Percentiles rank a stretch among this genome's conserved stretches.
phyloP scores from a whole-genome alignment of 805 yeast species.

The Candida adriatica region DNA sequence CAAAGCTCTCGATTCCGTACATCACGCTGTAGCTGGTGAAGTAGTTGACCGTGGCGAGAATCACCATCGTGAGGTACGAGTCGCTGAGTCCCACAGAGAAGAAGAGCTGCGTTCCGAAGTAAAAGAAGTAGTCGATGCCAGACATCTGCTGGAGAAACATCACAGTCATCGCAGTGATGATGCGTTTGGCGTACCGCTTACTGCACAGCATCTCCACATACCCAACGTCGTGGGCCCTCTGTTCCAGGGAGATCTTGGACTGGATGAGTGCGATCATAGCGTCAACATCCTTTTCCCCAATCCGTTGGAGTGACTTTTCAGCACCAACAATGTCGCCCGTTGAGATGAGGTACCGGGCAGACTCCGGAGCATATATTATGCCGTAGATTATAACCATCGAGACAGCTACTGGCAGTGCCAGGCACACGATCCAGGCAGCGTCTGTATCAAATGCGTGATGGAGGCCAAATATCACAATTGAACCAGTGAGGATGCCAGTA shows the following conservation, averaged over 20 bases:
- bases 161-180: conserved; percentile 46
- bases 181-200: conserved; percentile 24
- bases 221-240: conserved; percentile 28
- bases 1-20: conserved; percentile 42
- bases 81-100: conserved; percentile 44
- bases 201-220: conserved; percentile 40
- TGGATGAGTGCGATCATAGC: conserved; percentile 3
- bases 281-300: conserved; percentile 38
- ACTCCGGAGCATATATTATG: conserved; percentile 59
- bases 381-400: conserved; percentile 45
- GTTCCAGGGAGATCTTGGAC: conserved; percentile 4
- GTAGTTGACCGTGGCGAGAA: conserved; percentile 47
- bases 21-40: conserved; percentile 42
- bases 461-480: conserved; percentile 54
- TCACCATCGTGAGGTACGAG: conserved; percentile 47
- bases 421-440: conserved; percentile 64
- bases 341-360: conserved; percentile 53
- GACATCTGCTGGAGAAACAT: conserved; percentile 57
- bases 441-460: conserved; percentile 26
- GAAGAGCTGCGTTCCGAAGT: conserved; percentile 54
- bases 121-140: conserved; percentile 64
- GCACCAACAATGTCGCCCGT: conserved; percentile 46
- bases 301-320: conserved; percentile 39
- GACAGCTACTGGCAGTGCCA: conserved; percentile 40
- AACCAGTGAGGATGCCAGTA: conserved; percentile 59